Percentiles rank a stretch among this genome's conserved stretches.
These are phyloP conservation scores for Solanum clarkiae DNA, from an alignment of 257 asterid species.

Conservation along the genomic window DNA sequence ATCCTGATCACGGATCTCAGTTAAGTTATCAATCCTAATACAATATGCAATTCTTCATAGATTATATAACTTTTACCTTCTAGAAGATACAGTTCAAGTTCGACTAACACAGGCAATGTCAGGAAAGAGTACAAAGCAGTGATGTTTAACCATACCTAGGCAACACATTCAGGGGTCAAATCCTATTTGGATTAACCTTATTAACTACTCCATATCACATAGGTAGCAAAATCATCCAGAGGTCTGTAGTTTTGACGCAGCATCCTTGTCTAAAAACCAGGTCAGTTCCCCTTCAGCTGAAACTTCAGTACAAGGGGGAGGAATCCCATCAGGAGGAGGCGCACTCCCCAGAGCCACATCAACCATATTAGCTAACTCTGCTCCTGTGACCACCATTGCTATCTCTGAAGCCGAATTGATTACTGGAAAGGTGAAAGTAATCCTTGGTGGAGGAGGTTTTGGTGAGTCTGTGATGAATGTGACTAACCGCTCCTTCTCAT, in stretches of 20 bases:
- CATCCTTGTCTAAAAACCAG: slow-evolving; percentile 74
- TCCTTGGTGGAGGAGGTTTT: slow-evolving; percentile 75
- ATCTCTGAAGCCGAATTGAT: slow-evolving; percentile 62
- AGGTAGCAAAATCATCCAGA: not conserved
- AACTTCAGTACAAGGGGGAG: slow-evolving; percentile 45
- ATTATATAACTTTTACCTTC: not conserved
- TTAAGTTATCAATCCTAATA: not conserved
- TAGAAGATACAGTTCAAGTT: not conserved
- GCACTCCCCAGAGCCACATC: slow-evolving; percentile 23
- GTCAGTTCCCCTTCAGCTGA: slow-evolving; percentile 47
- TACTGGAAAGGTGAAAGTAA: slow-evolving; percentile 82
- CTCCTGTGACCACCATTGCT: slow-evolving; percentile 86
- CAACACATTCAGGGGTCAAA: not conserved
- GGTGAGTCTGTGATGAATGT: slow-evolving; percentile 81
- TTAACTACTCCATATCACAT: not conserved
- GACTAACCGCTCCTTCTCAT: slow-evolving; percentile 58
- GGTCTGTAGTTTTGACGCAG: slow-evolving; percentile 44
- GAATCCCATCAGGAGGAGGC: not conserved
- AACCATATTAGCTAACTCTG: slow-evolving; percentile 38
- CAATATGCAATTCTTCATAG: not conserved
- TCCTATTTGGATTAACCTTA: not conserved
- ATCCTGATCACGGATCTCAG: not conserved
- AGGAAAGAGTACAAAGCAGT: not conserved
- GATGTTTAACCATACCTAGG: not conserved
- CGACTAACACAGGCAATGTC: not conserved